Percentiles rank a stretch among this genome's conserved stretches.
These are phyloP conservation scores for Mortierella polycephala DNA, from an alignment of 371 early-diverging fungal species.

Conservation along the genomic window DNA sequence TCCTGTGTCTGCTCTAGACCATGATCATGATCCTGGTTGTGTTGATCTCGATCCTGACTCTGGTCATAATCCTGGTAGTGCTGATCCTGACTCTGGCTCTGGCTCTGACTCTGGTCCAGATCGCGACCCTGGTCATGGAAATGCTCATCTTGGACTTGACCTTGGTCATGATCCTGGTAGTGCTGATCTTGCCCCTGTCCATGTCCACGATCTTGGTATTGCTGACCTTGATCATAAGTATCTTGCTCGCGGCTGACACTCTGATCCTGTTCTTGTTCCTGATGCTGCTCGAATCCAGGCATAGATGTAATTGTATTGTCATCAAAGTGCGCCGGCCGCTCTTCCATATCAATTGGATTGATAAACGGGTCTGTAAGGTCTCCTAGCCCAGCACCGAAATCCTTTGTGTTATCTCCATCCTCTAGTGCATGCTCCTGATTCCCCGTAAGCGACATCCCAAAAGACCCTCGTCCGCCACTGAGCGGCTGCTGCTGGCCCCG, in stretches of 20 bases:
- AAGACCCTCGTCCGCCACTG: slow-evolving; percentile 8
- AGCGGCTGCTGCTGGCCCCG: background rate
- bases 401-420: slow-evolving; percentile 24
- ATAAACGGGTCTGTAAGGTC: slow-evolving; percentile 25
- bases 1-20: background rate
- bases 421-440: background rate
- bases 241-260: too few relatives aligned
- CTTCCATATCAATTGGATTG: background rate
- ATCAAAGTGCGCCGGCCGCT: slow-evolving; percentile 12
- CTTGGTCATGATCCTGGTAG: too few relatives aligned
- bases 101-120: too few relatives aligned
- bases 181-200: too few relatives aligned
- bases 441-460: slow-evolving; percentile 3
- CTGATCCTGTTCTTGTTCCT: background rate
- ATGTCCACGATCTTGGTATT: too few relatives aligned
- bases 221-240: too few relatives aligned
- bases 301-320: slow-evolving; percentile 24
- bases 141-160: too few relatives aligned
- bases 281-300: slow-evolving; percentile 8
- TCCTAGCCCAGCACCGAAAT: slow-evolving; percentile 7
- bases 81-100: background rate
- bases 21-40: background rate
- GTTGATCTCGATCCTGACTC: background rate
- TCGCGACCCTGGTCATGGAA: background rate
- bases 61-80: too few relatives aligned